Evolutionary conservation across 345 rosid species (phyloP).

Genomic region (Murraya paniculata): DNA sequence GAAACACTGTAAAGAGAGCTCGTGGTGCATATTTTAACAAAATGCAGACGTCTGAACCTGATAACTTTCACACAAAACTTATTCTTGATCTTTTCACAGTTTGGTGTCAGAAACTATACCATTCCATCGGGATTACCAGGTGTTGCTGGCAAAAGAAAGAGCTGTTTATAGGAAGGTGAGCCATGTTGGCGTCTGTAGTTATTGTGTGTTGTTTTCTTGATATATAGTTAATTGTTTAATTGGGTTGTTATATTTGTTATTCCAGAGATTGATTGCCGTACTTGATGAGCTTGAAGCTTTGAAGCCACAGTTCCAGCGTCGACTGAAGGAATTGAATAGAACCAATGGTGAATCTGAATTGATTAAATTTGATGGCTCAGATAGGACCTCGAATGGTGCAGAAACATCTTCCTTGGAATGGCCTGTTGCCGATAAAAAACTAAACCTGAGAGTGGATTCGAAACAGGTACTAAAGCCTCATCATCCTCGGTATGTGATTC

Average conservation of each 20-base stretch:
- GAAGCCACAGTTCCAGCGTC: conserved; percentile 65
- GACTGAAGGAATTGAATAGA: conserved; percentile 50
- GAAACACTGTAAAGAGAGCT: not conserved
- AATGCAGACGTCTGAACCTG: not conserved
- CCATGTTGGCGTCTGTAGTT: conserved; percentile 5
- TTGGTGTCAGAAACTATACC: conserved; percentile 96
- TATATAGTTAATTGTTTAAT: not conserved
- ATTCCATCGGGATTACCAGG: conserved; percentile 77
- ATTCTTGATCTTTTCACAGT: conserved; percentile 35
- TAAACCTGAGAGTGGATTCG: conserved; percentile 35
- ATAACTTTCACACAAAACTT: not conserved
- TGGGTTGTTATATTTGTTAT: conserved; percentile 15
- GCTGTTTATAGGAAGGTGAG: conserved; percentile 66
- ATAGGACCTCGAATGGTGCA: conserved; percentile 29
- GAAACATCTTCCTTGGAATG: conserved; percentile 40
- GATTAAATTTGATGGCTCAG: conserved; percentile 35
- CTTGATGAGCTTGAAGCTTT: conserved; percentile 75
- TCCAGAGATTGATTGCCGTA: conserved; percentile 65
- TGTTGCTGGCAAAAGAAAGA: conserved; percentile 53
- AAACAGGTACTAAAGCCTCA: conserved; percentile 33
- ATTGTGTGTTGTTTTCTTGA: not conserved
- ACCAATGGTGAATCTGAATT: conserved; percentile 25
- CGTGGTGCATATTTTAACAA: not conserved
- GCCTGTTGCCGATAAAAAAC: conserved; percentile 33
- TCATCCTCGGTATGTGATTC: not conserved